These are phyloP conservation scores for Zymoseptoria brevis DNA, from an alignment of 2,329 filamentous ascomycete genomes.

Conservation along the genomic window DNA sequence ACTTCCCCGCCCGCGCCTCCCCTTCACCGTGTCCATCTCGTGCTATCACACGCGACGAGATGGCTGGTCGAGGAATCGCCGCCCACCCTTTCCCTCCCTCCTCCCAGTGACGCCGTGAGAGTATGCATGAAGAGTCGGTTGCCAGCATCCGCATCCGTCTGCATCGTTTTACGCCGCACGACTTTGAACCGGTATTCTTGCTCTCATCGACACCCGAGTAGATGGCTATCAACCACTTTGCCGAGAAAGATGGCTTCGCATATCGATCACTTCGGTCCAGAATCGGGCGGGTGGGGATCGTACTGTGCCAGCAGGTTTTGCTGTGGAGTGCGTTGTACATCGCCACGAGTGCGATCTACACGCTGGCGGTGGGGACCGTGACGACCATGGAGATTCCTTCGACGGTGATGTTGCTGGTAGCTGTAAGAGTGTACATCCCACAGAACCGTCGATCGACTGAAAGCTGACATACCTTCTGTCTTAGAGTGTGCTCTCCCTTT, in stretches of 20 bases:
- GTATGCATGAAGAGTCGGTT: not conserved
- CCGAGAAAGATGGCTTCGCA: not conserved
- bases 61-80: not conserved
- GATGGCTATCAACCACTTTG: not conserved
- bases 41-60: not conserved
- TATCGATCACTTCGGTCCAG: not conserved
- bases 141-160: not conserved
- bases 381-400: slow-evolving; percentile 16
- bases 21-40: too few relatives aligned
- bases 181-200: not conserved
- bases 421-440: slow-evolving; percentile 9
- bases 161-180: not conserved
- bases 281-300: slow-evolving; percentile 13
- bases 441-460: too few relatives aligned
- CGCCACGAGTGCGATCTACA: slow-evolving; percentile 18
- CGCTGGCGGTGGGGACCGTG: slow-evolving; percentile 12
- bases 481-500: slow-evolving; percentile 14
- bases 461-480: slow-evolving; percentile 1
- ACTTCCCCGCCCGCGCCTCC: too few relatives aligned
- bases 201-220: not conserved
- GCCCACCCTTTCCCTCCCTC: too few relatives aligned
- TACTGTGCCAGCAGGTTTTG: slow-evolving; percentile 20
- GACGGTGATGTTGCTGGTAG: slow-evolving; percentile 15
- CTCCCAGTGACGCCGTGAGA: not conserved
- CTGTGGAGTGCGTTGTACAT: slow-evolving; percentile 21